Evolutionary conservation across 352 stramenopile species (phyloP).

Genomic region (Pythium brassicae): DNA sequence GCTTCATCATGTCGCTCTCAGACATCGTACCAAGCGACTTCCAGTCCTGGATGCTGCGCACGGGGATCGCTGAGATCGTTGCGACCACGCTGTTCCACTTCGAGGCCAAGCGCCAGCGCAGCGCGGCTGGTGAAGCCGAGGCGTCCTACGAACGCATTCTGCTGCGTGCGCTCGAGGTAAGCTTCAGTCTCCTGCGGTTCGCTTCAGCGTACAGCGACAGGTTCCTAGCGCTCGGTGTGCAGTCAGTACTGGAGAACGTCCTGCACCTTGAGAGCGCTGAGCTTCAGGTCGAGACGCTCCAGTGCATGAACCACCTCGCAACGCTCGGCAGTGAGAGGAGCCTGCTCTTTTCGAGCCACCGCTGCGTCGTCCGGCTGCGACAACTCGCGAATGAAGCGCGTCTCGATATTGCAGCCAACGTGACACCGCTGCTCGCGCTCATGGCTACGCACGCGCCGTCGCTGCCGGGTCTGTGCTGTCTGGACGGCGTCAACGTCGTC

Average conservation of each 20-base stretch:
- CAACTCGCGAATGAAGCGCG: constrained; percentile 14
- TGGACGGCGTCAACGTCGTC: constrained; percentile 36
- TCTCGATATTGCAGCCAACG: constrained; percentile 27
- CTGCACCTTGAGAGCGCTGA: constrained; percentile 35
- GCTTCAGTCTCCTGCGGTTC: constrained; percentile 38
- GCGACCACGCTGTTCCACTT: constrained; percentile 27
- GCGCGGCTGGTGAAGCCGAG: constrained; percentile 4
- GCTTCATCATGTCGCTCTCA: constrained; percentile 30
- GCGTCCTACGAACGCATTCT: constrained; percentile 20
- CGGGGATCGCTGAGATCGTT: constrained; percentile 45
- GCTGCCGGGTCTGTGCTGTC: constrained; percentile 39
- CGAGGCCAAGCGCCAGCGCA: constrained; percentile 7
- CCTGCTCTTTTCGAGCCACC: constrained; percentile 24
- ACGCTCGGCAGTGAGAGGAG: constrained; percentile 16
- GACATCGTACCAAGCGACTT: constrained; percentile 23
- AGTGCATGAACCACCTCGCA: constrained; percentile 24
- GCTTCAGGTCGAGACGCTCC: constrained; percentile 31
- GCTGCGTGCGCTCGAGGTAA: constrained; percentile 33
- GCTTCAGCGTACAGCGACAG: constrained; percentile 28
- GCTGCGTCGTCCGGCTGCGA: constrained; percentile 19
- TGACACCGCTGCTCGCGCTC: constrained; percentile 42
- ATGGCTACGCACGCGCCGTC: constrained; percentile 42
- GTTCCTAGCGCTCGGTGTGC: constrained; percentile 30
- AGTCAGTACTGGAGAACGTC: constrained; percentile 39
- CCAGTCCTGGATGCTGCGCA: constrained; percentile 24